A percentile compares a stretch with the other conserved stretches of the same genome.
These are phyloP conservation scores for Huiozyma sinensis DNA, from an alignment of 805 yeast genomes.

Conservation along the genomic window DNA sequence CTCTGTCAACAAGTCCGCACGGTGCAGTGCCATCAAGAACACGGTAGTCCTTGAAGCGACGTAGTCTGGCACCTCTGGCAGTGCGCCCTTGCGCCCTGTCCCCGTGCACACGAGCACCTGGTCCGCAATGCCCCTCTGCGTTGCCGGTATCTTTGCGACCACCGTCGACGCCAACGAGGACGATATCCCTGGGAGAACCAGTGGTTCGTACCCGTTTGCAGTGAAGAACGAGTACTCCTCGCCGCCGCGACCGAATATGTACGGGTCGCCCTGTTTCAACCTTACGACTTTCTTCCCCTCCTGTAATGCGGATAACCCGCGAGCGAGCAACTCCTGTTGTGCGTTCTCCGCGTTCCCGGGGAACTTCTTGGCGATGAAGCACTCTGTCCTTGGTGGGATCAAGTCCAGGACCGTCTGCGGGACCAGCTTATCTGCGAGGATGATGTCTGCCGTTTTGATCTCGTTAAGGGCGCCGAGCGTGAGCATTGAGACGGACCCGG, in stretches of 20 bases:
- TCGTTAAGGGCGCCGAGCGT: slow-evolving; percentile 79
- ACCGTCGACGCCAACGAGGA: slow-evolving; percentile 86
- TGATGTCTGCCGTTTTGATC: slow-evolving; percentile 70
- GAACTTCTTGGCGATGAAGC: slow-evolving; percentile 83
- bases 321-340: slow-evolving; percentile 67
- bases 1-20: slow-evolving; percentile 40
- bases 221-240: slow-evolving; percentile 72
- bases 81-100: slow-evolving; percentile 77
- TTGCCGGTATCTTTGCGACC: slow-evolving; percentile 73
- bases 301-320: slow-evolving; percentile 55
- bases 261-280: slow-evolving; percentile 94
- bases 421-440: slow-evolving; percentile 84
- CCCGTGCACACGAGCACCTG: slow-evolving; percentile 92
- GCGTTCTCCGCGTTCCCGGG: slow-evolving; percentile 96
- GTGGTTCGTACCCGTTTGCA: slow-evolving; percentile 56
- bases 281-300: slow-evolving; percentile 74
- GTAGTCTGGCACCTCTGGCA: slow-evolving; percentile 70
- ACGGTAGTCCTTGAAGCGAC: slow-evolving; percentile 68
- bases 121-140: slow-evolving; percentile 86
- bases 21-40: slow-evolving; percentile 81
- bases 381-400: slow-evolving; percentile 64
- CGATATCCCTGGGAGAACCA: slow-evolving; percentile 78
- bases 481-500: slow-evolving; percentile 73
- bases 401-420: slow-evolving; percentile 78
- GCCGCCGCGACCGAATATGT: slow-evolving; percentile 92